Evolutionary conservation across 495 filamentous ascomycete genomes (phyloP), one percentile per base, ranked within the genome.

Genomic region (Endocarpon pusillum): DNA sequence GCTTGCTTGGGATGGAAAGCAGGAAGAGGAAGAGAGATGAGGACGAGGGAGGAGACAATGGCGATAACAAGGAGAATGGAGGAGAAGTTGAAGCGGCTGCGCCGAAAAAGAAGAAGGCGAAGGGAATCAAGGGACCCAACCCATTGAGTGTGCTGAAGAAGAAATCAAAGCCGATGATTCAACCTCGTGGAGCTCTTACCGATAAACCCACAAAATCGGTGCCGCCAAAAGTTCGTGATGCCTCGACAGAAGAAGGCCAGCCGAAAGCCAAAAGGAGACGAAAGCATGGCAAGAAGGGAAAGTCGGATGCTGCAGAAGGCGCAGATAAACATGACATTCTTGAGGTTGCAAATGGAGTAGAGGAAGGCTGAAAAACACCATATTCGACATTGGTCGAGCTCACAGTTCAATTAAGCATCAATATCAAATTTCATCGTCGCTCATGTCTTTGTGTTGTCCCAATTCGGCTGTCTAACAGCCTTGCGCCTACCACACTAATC

Each of bases 111-210:
- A 76, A 71, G 47, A 79, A 67, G 44, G 59, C 64, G 40, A 78
- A 71, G 39, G 85, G 86, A 14, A 65, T 59, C 0, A 94, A 87
- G 54, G 76, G 64, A 5, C 84, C 87, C 6, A 97, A 97, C 61
- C 89, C 89, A 7, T 59, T 96, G 41, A 75, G 83, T 39, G 58
- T 92, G 42, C 91, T 82, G 65, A 97, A 94, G 59, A 52, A 73
- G 35, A 83, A 34, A 12, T 30, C 26, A 6, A 39, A 33, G 26
- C 43, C 54, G 24, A 42, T 41, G 19, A 33, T 15, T 16, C 49
- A 42, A n/a, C n/a, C n/a, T n/a, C n/a, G n/a, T n/a, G n/a, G n/a
- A n/a, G n/a, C n/a, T n/a, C n/a, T n/a, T n/a, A n/a, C n/a, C 23
- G 46, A 38, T n/a, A 48, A 36, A 23, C 45, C 47, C 16, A 36